phyloP scores from a whole-genome alignment of 2,329 filamentous ascomycete species.

The Clonostachys chloroleuca region DNA sequence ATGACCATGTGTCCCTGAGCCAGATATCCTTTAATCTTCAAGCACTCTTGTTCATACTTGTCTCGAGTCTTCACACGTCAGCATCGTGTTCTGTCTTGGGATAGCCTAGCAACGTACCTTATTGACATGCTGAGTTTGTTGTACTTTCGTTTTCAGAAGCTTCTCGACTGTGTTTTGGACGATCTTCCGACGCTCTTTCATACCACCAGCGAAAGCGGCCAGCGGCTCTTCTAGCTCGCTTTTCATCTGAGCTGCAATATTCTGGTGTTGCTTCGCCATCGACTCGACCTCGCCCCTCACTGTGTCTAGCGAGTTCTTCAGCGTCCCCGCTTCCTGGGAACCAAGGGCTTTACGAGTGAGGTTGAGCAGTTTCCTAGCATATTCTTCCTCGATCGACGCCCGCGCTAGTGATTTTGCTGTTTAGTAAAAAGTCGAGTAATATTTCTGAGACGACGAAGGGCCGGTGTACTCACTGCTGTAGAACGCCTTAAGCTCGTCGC shows the following conservation, averaged over 20 bases:
- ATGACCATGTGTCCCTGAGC: constrained; percentile 99
- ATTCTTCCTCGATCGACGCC: constrained; percentile 94
- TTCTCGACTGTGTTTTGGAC: constrained; percentile 93
- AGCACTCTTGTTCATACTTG: constrained; percentile 93
- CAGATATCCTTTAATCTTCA: constrained; percentile 97
- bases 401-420: constrained; percentile 53
- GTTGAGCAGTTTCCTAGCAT: constrained; percentile 81
- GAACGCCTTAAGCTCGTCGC: constrained; percentile 89
- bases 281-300: constrained; percentile 85
- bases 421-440: background rate
- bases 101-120: constrained; percentile 54
- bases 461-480: constrained; percentile 63
- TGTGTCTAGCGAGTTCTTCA: constrained; percentile 81
- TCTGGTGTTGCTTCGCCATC: constrained; percentile 91
- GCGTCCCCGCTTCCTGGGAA: constrained; percentile 78
- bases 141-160: constrained; percentile 84
- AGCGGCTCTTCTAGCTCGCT: constrained; percentile 92
- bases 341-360: constrained; percentile 86
- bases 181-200: constrained; percentile 97
- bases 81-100: background rate
- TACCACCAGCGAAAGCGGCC: constrained; percentile 83
- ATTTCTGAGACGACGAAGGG: background rate
- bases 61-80: constrained; percentile 64
- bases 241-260: constrained; percentile 91
- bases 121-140: constrained; percentile 87